phyloP scores from a whole-genome alignment of 2,329 filamentous ascomycete genomes.

The Aureobasidium sp. region DNA sequence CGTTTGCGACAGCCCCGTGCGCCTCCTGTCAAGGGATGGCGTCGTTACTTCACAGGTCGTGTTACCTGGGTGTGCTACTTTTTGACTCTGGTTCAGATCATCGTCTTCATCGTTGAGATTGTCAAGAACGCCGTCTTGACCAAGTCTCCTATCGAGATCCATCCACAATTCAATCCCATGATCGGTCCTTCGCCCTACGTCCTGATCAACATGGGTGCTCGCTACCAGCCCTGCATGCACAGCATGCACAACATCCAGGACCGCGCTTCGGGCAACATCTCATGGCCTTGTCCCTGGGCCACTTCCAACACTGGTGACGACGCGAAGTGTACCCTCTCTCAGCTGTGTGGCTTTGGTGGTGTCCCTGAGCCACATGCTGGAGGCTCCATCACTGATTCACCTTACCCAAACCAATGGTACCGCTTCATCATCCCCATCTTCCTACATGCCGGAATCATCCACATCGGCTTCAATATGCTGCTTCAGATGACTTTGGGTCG shows the following conservation, averaged over 20 bases:
- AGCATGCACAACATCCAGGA: slow-evolving; percentile 54
- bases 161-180: slow-evolving; percentile 91
- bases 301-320: slow-evolving; percentile 53
- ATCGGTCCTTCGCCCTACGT: slow-evolving; percentile 87
- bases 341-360: slow-evolving; percentile 77
- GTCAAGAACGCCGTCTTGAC: slow-evolving; percentile 73
- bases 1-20: neutral
- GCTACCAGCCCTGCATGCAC: slow-evolving; percentile 93
- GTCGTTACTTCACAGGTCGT: slow-evolving; percentile 46
- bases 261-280: slow-evolving; percentile 39
- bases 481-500: slow-evolving; percentile 82
- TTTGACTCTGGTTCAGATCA: slow-evolving; percentile 67
- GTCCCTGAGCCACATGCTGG: slow-evolving; percentile 55
- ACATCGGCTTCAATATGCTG: slow-evolving; percentile 92
- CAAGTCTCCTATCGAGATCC: slow-evolving; percentile 65
- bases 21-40: slow-evolving; percentile 15
- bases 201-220: slow-evolving; percentile 93
- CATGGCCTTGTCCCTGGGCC: slow-evolving; percentile 72
- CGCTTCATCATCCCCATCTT: slow-evolving; percentile 96
- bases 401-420: slow-evolving; percentile 87
- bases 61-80: slow-evolving; percentile 76
- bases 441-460: slow-evolving; percentile 84
- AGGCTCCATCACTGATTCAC: slow-evolving; percentile 44
- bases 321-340: slow-evolving; percentile 60
- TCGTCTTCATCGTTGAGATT: slow-evolving; percentile 83